Percentiles rank a stretch among this genome's conserved stretches.
phyloP scores from a whole-genome alignment of 108 stramenopile genomes.

The Skeletonema potamos region DNA sequence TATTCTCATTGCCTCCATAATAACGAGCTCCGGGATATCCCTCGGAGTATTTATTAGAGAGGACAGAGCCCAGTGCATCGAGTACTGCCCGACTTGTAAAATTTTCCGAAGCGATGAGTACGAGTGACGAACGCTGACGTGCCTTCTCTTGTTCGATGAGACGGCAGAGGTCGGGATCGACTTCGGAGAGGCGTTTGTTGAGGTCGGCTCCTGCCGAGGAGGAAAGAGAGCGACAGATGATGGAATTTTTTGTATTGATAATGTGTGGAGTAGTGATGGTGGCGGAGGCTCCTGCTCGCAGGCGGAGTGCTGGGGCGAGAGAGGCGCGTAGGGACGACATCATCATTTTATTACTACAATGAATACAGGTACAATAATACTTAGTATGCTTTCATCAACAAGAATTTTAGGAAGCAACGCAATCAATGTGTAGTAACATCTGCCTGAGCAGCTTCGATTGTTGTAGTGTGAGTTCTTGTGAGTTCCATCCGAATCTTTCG shows the following conservation, averaged over 20 bases:
- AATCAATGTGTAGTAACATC: too few relatives aligned
- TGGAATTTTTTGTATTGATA: conserved; percentile 12
- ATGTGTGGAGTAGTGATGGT: conserved; percentile 3
- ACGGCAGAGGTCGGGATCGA: conserved; percentile 89
- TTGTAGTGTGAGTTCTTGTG: too few relatives aligned
- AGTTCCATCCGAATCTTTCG: too few relatives aligned
- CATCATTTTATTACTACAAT: conserved; percentile 23
- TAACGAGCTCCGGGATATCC: conserved; percentile 95
- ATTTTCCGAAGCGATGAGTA: conserved; percentile 95
- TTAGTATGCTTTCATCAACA: too few relatives aligned
- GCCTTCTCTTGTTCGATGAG: conserved; percentile 96
- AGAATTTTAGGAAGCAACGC: too few relatives aligned
- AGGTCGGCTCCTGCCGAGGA: conserved; percentile 62
- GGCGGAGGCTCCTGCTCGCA: conserved; percentile 25
- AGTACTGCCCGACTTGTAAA: conserved; percentile 95
- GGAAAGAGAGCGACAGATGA: conserved; percentile 5
- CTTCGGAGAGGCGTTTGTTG: conserved; percentile 84
- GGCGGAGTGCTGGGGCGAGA: conserved; percentile 40
- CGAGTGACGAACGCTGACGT: conserved; percentile 88
- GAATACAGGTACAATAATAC: too few relatives aligned
- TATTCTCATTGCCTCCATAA: conserved; percentile 97
- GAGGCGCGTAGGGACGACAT: conserved; percentile 30
- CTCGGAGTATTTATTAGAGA: conserved; percentile 97
- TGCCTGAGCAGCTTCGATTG: too few relatives aligned
- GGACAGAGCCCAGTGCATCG: conserved; percentile 96